Evolutionary conservation across 2,329 filamentous ascomycete genomes (phyloP).

Genomic region (Pseudopithomyces maydicus): DNA sequence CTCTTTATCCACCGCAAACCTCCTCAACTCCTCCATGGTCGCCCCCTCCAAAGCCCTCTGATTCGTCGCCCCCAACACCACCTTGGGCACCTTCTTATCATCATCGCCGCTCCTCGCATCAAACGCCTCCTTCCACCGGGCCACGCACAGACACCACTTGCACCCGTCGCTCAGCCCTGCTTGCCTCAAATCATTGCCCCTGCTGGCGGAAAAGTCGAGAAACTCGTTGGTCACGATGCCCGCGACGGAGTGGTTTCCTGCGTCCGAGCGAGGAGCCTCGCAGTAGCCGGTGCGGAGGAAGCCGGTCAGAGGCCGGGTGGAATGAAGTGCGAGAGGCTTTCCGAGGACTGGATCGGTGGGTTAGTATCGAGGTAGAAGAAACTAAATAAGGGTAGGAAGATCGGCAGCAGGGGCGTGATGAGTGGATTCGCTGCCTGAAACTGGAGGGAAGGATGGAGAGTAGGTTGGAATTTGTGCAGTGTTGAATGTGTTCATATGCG

Average conservation of each 20-base stretch:
- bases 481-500: no score
- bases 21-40: slow-evolving; percentile 55
- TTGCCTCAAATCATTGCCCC: slow-evolving; percentile 63
- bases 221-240: slow-evolving; percentile 64
- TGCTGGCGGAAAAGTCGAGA: slow-evolving; percentile 63
- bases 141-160: slow-evolving; percentile 68
- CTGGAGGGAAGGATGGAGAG: not conserved
- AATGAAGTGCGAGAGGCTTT: slow-evolving; percentile 63
- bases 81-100: slow-evolving; percentile 53
- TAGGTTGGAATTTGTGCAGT: not conserved
- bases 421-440: not conserved
- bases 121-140: slow-evolving; percentile 65
- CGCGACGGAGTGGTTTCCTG: slow-evolving; percentile 65
- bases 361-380: no score
- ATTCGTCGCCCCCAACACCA: slow-evolving; percentile 59
- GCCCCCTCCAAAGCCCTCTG: slow-evolving; percentile 57
- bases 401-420: not conserved
- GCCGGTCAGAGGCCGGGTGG: slow-evolving; percentile 63
- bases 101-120: slow-evolving; percentile 56
- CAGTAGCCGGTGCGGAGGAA: slow-evolving; percentile 68
- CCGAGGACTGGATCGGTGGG: slow-evolving; percentile 56
- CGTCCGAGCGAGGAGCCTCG: slow-evolving; percentile 58
- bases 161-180: slow-evolving; percentile 63
- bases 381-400: not conserved
- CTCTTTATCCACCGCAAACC: slow-evolving; percentile 49